Conservation (phyloP, 495 filamentous ascomycete genomes). For the Podospora pseudocomata region DNA sequence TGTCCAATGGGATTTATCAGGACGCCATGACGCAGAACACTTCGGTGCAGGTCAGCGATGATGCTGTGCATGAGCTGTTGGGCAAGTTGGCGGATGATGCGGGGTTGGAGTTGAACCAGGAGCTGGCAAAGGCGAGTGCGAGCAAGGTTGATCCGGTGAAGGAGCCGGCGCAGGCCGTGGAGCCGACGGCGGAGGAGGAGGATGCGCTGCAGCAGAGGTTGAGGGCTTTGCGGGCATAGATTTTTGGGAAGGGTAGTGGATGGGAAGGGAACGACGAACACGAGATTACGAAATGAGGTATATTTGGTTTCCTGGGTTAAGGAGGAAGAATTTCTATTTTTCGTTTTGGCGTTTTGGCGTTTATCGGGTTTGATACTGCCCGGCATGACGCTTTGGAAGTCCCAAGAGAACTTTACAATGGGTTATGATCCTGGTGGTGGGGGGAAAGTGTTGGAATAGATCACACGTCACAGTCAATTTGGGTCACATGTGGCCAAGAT, state of each 20-base stretch:
- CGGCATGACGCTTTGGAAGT: neutral
- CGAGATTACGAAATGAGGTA: neutral
- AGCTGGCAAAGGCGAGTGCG: slow-evolving; percentile 61
- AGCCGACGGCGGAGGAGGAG: slow-evolving; percentile 59
- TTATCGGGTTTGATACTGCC: neutral
- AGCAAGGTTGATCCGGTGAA: slow-evolving; percentile 49
- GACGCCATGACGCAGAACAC: slow-evolving; percentile 74
- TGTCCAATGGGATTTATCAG: slow-evolving; percentile 77
- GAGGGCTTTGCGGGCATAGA: slow-evolving; percentile 46
- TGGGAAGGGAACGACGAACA: neutral
- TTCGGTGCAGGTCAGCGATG: slow-evolving; percentile 71
- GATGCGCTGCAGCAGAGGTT: slow-evolving; percentile 59
- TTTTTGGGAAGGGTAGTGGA: neutral
- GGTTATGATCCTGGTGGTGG: neutral
- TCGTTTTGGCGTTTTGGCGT: neutral
- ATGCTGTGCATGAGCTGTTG: slow-evolving; percentile 77
- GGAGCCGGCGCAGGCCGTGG: slow-evolving; percentile 30
- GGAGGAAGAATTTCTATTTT: neutral
- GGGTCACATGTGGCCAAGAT: neutral
- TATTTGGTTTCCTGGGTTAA: neutral
- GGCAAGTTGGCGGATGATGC: slow-evolving; percentile 79
- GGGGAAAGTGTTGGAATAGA: neutral
- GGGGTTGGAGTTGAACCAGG: slow-evolving; percentile 67
- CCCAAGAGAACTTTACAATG: neutral
- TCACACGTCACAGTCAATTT: neutral